These are phyloP conservation scores for Xylariaceae sp. DNA, from an alignment of 2,329 filamentous ascomycete genomes.

Conservation along the genomic window DNA sequence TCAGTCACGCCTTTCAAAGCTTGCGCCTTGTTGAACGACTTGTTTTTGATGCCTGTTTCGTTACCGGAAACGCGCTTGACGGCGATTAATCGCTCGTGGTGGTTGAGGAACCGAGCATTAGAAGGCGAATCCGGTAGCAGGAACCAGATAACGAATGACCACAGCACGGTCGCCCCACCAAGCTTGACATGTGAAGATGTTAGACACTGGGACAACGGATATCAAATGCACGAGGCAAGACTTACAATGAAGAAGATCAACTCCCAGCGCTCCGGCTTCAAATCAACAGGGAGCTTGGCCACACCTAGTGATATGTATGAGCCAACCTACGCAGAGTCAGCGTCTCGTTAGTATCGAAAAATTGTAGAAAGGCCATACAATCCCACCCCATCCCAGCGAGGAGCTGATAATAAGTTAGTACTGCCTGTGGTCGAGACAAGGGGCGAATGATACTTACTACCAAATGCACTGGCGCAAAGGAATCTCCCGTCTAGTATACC, in stretches of 20 bases:
- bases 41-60: conserved; percentile 36
- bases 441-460: conserved; percentile 21
- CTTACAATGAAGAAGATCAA: conserved; percentile 32
- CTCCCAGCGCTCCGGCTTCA: conserved; percentile 31
- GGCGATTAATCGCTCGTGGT: conserved; percentile 30
- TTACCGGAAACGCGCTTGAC: conserved; percentile 32
- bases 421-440: too few species aligned
- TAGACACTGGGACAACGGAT: too few species aligned
- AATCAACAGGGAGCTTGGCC: conserved; percentile 25
- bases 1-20: conserved; percentile 27
- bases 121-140: conserved; percentile 33
- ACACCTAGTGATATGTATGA: conserved; percentile 35
- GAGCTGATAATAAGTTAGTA: too few species aligned
- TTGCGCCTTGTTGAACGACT: conserved; percentile 31
- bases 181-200: conserved; percentile 13
- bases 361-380: background rate
- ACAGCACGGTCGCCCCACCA: conserved; percentile 33
- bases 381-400: too few species aligned
- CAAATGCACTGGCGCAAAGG: conserved; percentile 37
- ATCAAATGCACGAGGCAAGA: background rate
- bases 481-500: conserved; percentile 36
- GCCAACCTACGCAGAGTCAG: conserved; percentile 3
- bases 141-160: conserved; percentile 31
- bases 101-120: conserved; percentile 30
- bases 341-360: background rate